These are phyloP conservation scores for Amniculicola lignicola DNA, from an alignment of 495 filamentous ascomycete genomes.

Conservation along the genomic window DNA sequence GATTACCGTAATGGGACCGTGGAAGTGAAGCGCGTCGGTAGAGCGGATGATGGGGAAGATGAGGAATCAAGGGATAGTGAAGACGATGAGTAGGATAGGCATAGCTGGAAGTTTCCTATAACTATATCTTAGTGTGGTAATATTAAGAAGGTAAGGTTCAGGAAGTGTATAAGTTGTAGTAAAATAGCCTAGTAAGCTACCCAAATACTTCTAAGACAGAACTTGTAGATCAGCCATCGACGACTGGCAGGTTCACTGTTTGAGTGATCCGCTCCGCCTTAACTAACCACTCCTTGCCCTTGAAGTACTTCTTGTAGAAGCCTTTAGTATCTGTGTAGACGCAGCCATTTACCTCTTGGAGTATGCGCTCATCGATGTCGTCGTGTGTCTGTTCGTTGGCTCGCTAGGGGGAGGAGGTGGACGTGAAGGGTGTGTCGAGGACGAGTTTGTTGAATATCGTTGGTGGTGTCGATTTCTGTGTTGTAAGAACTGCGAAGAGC, in stretches of 20 bases:
- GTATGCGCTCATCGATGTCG: conserved; percentile 36
- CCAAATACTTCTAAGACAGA: too few relatives aligned
- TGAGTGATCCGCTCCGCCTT: conserved; percentile 13
- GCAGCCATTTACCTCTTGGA: conserved; percentile 36
- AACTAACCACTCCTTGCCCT: conserved; percentile 11
- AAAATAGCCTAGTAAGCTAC: too few relatives aligned
- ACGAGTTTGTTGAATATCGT: conserved; percentile 30
- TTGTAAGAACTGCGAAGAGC: background rate
- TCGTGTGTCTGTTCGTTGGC: conserved; percentile 38
- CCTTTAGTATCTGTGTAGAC: conserved; percentile 32
- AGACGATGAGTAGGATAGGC: too few relatives aligned
- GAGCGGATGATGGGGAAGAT: too few relatives aligned
- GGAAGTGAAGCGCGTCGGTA: too few relatives aligned
- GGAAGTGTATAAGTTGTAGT: too few relatives aligned
- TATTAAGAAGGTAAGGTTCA: too few relatives aligned
- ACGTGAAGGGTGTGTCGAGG: conserved; percentile 36
- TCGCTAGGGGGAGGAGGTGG: conserved; percentile 33
- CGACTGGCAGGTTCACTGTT: conserved; percentile 1
- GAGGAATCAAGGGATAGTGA: too few relatives aligned
- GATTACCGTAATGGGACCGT: too few relatives aligned
- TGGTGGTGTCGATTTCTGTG: conserved; percentile 23
- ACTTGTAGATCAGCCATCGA: conserved; percentile 10
- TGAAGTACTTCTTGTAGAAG: conserved; percentile 35
- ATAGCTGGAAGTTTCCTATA: too few relatives aligned
- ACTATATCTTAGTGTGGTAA: too few relatives aligned